Evolutionary conservation across 345 rosid genomes (phyloP).

Genomic region (Physaria fendleri): DNA sequence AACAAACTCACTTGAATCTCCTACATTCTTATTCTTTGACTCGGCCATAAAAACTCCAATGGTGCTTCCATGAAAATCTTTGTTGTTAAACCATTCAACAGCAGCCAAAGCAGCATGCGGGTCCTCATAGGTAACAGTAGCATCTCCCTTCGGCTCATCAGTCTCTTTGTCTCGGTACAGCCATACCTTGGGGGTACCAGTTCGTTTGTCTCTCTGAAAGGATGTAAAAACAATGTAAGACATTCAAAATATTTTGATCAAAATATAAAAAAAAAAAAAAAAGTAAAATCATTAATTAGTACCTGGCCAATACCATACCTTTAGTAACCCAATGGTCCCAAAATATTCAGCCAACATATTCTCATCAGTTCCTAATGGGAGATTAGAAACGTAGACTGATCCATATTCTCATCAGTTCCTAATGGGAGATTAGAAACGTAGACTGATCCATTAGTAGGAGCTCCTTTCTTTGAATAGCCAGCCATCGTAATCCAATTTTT

Average conservation of each 20-base stretch:
- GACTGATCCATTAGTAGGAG: slow-evolving; percentile 62
- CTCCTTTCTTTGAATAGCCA: slow-evolving; percentile 52
- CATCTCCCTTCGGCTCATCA: slow-evolving; percentile 93
- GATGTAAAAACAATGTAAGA: neutral
- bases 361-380: slow-evolving; percentile 84
- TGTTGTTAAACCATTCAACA: slow-evolving; percentile 94
- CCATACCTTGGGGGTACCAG: slow-evolving; percentile 91
- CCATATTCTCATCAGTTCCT: slow-evolving; percentile 81
- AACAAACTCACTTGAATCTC: slow-evolving; percentile 35
- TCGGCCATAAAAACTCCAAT: slow-evolving; percentile 84
- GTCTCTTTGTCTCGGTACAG: slow-evolving; percentile 79
- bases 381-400: slow-evolving; percentile 78
- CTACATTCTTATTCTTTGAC: slow-evolving; percentile 56
- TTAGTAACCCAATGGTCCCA: slow-evolving; percentile 89
- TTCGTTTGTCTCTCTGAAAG: slow-evolving; percentile 79
- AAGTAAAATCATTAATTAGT: slow-evolving; percentile 10
- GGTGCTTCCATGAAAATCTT: slow-evolving; percentile 79
- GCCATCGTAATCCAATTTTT: slow-evolving; percentile 63
- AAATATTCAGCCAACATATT: slow-evolving; percentile 85
- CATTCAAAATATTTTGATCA: neutral
- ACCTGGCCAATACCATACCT: slow-evolving; percentile 54
- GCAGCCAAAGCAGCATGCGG: slow-evolving; percentile 98
- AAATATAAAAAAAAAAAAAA: neutral
- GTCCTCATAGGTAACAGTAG: slow-evolving; percentile 94
- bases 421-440: slow-evolving; percentile 80